phyloP scores from a whole-genome alignment of 495 filamentous ascomycete genomes.

The Podospora australis region DNA sequence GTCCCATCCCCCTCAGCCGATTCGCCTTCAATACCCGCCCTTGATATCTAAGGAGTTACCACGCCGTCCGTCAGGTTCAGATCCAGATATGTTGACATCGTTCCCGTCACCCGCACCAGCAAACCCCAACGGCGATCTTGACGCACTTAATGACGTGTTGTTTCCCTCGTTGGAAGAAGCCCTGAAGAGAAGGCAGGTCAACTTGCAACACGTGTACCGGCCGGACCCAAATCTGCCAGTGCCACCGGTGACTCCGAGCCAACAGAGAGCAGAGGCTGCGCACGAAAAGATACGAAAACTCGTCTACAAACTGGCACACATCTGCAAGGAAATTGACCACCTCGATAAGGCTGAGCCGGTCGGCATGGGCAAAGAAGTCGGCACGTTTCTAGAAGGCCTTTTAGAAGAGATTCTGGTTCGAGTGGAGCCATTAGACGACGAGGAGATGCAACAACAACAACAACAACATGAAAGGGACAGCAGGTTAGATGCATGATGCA shows the following conservation, averaged over 20 bases:
- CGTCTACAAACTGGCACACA: constrained; percentile 64
- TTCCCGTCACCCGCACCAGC: constrained; percentile 41
- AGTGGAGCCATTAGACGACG: constrained; percentile 77
- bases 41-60: constrained; percentile 22
- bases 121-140: constrained; percentile 43
- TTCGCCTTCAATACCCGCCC: constrained; percentile 4
- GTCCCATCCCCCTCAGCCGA: constrained; percentile 6
- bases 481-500: too few species aligned
- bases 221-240: constrained; percentile 26
- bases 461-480: too few species aligned
- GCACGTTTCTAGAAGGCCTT: constrained; percentile 81
- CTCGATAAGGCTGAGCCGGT: constrained; percentile 78
- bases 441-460: constrained; percentile 25
- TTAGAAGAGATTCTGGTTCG: constrained; percentile 92
- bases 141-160: constrained; percentile 73
- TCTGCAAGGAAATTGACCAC: constrained; percentile 81
- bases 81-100: constrained; percentile 3
- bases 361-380: constrained; percentile 84
- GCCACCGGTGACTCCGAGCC: constrained; percentile 38
- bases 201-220: constrained; percentile 50
- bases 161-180: constrained; percentile 87
- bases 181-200: constrained; percentile 67
- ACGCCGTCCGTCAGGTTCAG: constrained; percentile 10
- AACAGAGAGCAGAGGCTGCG: constrained; percentile 60
- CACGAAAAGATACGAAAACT: constrained; percentile 77